phyloP scores from a whole-genome alignment of 208 protist genomes.

The Trypanosoma rangeli region DNA sequence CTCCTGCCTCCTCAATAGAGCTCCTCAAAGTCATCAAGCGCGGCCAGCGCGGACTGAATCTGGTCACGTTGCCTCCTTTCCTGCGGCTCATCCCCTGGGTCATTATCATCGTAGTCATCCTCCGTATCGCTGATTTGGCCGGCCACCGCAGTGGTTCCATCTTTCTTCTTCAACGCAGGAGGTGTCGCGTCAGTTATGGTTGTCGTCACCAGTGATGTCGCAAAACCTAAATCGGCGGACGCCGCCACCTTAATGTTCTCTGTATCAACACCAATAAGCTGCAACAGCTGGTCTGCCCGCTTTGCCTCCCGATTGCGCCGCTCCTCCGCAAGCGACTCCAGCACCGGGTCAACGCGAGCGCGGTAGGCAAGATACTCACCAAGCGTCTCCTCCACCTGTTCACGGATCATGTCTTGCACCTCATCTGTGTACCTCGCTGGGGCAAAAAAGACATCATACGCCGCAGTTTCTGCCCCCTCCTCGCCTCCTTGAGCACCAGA shows the following conservation, averaged over 20 bases:
- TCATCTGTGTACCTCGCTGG: constrained; percentile 61
- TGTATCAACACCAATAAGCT: constrained; percentile 42
- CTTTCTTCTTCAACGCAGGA: not conserved
- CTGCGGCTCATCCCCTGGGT: constrained; percentile 35
- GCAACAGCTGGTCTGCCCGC: constrained; percentile 50
- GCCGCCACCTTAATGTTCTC: not conserved
- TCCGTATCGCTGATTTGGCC: constrained; percentile 24
- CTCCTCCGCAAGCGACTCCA: constrained; percentile 53
- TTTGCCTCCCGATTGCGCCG: constrained; percentile 39
- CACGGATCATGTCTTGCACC: constrained; percentile 59
- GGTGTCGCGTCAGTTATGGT: not conserved
- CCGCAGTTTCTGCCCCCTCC: constrained; percentile 1
- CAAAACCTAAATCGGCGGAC: not conserved
- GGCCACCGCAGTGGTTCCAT: not conserved
- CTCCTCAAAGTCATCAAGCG: constrained; percentile 88
- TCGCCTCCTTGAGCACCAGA: constrained; percentile 22
- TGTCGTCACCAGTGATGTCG: not conserved
- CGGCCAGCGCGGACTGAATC: constrained; percentile 75
- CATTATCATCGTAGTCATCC: constrained; percentile 29
- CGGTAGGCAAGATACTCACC: constrained; percentile 75
- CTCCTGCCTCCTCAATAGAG: constrained; percentile 34
- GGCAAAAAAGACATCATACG: constrained; percentile 53
- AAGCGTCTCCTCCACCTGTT: constrained; percentile 67
- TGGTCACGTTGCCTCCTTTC: constrained; percentile 33
- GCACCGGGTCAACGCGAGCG: constrained; percentile 65